Percentiles rank a stretch among this genome's conserved stretches.
Evolutionary conservation across 768 basidiomycete genomes (phyloP).

Genomic region (Lactarius deliciosus): DNA sequence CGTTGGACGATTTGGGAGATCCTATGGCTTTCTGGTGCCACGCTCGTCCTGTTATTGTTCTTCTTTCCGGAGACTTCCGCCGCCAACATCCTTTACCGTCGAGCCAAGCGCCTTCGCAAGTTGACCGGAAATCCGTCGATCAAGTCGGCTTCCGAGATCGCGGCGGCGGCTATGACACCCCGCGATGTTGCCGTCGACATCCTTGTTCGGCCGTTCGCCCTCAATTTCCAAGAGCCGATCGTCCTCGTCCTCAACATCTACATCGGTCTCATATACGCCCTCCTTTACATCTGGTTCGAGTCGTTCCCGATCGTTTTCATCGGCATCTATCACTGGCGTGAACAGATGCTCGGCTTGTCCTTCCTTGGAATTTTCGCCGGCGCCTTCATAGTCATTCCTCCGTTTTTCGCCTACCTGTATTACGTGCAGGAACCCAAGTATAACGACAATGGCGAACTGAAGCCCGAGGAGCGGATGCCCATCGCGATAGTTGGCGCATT

Average conservation of each 20-base stretch:
- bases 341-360: slow-evolving; percentile 36
- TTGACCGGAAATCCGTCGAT: slow-evolving; percentile 35
- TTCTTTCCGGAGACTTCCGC: slow-evolving; percentile 37
- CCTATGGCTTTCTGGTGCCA: slow-evolving; percentile 36
- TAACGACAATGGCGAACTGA: slow-evolving; percentile 24
- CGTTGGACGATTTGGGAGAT: slow-evolving; percentile 40
- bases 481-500: slow-evolving; percentile 37
- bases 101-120: slow-evolving; percentile 36
- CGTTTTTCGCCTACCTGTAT: slow-evolving; percentile 27
- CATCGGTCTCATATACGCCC: slow-evolving; percentile 37
- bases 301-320: slow-evolving; percentile 39
- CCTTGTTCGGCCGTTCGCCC: slow-evolving; percentile 37
- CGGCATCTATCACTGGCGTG: slow-evolving; percentile 38
- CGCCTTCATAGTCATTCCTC: slow-evolving; percentile 18
- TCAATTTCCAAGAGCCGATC: slow-evolving; percentile 37
- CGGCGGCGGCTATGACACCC: slow-evolving; percentile 26
- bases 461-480: slow-evolving; percentile 38
- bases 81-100: slow-evolving; percentile 36
- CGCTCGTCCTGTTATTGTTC: slow-evolving; percentile 35
- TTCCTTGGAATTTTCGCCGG: slow-evolving; percentile 34
- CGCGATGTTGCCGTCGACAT: slow-evolving; percentile 31
- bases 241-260: slow-evolving; percentile 37
- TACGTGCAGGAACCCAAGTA: slow-evolving; percentile 28
- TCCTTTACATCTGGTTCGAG: slow-evolving; percentile 40
- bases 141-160: slow-evolving; percentile 34